phyloP scores from a whole-genome alignment of 768 basidiomycete genomes.

The Arthromyces matolae region DNA sequence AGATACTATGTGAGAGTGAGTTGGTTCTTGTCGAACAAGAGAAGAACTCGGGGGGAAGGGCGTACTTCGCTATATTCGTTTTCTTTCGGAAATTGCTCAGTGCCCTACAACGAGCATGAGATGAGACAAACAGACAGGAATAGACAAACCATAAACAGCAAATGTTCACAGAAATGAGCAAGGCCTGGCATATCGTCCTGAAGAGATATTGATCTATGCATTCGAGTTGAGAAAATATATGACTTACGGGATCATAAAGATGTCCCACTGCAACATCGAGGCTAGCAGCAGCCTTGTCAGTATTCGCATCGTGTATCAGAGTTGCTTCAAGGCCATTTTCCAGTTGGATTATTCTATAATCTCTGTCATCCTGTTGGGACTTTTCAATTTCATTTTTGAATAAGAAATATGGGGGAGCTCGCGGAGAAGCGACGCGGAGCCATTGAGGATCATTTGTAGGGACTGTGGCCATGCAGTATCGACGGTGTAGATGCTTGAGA shows the following conservation, averaged over 20 bases:
- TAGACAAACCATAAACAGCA: constrained; percentile 84
- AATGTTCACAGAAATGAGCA: constrained; percentile 94
- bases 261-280: constrained; percentile 95
- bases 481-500: background rate
- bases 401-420: constrained; percentile 44
- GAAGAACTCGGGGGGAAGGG: background rate
- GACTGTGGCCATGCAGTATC: constrained; percentile 18
- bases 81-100: constrained; percentile 80
- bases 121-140: background rate
- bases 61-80: constrained; percentile 89
- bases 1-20: constrained; percentile 57
- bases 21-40: constrained; percentile 8
- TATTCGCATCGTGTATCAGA: constrained; percentile 75
- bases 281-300: constrained; percentile 94
- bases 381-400: constrained; percentile 63
- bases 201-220: background rate
- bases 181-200: constrained; percentile 91
- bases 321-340: constrained; percentile 87
- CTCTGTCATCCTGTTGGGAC: constrained; percentile 73
- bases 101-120: constrained; percentile 48
- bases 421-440: constrained; percentile 28
- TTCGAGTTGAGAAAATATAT: constrained; percentile 8
- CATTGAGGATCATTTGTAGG: constrained; percentile 25
- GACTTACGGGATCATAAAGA: constrained; percentile 80
- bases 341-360: constrained; percentile 79